Conservation (phyloP, 1,284 basidiomycete species). For the Trichosporon inkin region DNA sequence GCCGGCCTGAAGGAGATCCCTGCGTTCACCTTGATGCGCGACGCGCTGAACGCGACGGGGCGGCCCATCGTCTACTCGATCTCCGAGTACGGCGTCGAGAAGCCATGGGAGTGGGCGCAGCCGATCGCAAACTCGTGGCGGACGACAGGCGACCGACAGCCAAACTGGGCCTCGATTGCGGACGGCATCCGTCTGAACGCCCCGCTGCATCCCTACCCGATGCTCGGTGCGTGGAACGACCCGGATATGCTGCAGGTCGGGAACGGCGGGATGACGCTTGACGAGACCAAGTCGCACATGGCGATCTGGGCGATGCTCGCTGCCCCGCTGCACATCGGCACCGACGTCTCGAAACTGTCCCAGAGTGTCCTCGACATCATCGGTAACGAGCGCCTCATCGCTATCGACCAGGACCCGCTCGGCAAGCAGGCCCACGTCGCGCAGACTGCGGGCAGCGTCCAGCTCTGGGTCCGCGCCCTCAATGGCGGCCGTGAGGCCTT, state of each 20-base stretch:
- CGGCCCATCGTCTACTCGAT: slow-evolving; percentile 1
- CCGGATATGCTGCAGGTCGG: slow-evolving; percentile 12
- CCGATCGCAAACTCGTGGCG: slow-evolving; percentile 7
- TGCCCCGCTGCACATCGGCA: slow-evolving; percentile 6
- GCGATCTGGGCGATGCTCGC: slow-evolving; percentile 11
- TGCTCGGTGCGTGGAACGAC: background rate
- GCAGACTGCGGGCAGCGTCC: background rate
- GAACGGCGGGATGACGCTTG: background rate
- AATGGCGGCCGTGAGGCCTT: background rate
- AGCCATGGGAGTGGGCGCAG: slow-evolving; percentile 8
- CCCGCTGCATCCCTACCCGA: background rate
- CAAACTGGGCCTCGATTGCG: background rate
- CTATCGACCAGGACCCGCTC: background rate
- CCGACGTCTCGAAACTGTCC: background rate
- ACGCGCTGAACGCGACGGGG: background rate
- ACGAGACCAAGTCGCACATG: background rate
- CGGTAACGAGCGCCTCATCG: slow-evolving; percentile 3
- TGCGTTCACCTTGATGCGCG: slow-evolving; percentile 3
- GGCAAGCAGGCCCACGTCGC: background rate
- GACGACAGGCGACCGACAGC: slow-evolving; percentile 1
- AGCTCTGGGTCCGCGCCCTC: background rate
- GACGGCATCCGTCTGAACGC: background rate
- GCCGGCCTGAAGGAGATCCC: background rate
- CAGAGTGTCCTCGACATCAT: background rate
- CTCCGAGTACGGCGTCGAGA: slow-evolving; percentile 7